Base-by-base conservation (phyloP, 2,329 filamentous ascomycete species). In the Cladosporium austrohemisphaericum region DNA sequence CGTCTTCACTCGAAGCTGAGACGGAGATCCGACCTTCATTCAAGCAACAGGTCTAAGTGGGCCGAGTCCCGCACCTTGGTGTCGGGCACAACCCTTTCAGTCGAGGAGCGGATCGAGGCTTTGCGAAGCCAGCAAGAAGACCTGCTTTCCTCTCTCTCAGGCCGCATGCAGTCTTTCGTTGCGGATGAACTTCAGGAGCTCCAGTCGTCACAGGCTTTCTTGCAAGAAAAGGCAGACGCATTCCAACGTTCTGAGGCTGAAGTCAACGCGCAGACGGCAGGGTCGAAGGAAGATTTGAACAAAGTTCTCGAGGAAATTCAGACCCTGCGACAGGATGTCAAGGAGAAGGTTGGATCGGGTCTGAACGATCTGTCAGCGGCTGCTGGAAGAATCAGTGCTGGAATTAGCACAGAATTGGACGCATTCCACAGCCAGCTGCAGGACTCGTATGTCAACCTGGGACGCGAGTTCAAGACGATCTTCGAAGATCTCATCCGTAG, bases 301-400 rank as follows among this genome's bases (percentile, higher is more conserved):
- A 75, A 80, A n/a, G 85, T 95, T 1, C 76, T 98, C 8, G 88
- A 93, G 60, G 92, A 95, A 65, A 95, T 97, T 65, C 91, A 91
- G 65, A 82, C 80, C n/a, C 76, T 97, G 19, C 82, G 92, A 18
- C 87, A 95, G 65, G 84, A 88, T 46, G 88, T 97, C 44, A 96
- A 96, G 73, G 76, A 80, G 41, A 85, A 86, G 54, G 88, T 97
- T 40, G 88, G 88, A 2, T 84, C 90, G 62, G 92, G 91, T 7
- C 75, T 97, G 35, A 84, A 88, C 60, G 84, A 88, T 20, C 81
- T 97, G 18, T 90, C 90, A 2, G 79, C 79, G 9, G 89, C 91
- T 8, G 90, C 92, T 1, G 88, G 92, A 68, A 84, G 86, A 49
- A 96, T 97, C 54, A 89, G 90, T 0, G 86, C 85, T 10, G 92